Conservation (phyloP, 805 yeast genomes). For the Kazachstania kunashirensis region DNA sequence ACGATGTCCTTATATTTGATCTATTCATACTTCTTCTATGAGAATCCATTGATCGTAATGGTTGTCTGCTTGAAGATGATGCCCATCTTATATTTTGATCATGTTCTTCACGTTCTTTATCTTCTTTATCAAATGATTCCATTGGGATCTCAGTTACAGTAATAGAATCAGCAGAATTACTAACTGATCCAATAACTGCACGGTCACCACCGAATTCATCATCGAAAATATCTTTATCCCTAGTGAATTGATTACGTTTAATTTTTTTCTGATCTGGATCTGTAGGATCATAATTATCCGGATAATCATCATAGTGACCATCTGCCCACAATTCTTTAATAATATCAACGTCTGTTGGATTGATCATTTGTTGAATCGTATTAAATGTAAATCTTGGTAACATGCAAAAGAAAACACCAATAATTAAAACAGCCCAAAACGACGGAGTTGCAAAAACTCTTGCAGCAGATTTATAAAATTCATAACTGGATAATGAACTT, state of each 20-base stretch:
- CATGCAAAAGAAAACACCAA: constrained; percentile 54
- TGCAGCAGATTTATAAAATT: constrained; percentile 62
- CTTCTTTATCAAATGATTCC: constrained; percentile 19
- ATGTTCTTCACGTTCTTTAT: constrained; percentile 2
- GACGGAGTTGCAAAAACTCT: constrained; percentile 50
- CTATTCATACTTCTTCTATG: constrained; percentile 7
- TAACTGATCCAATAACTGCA: not conserved
- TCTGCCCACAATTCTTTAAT: constrained; percentile 57
- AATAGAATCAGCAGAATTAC: constrained; percentile 17
- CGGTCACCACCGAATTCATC: not conserved
- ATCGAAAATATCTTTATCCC: not conserved
- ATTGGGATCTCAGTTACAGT: constrained; percentile 34
- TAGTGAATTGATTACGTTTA: not conserved
- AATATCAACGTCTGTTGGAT: constrained; percentile 66
- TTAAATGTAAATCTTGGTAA: constrained; percentile 62
- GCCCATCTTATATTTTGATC: constrained; percentile 8
- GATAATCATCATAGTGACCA: constrained; percentile 62
- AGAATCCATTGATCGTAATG: not conserved
- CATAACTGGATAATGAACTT: constrained; percentile 41
- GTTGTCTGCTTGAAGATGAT: constrained; percentile 9
- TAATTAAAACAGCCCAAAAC: constrained; percentile 59
- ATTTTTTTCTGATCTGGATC: constrained; percentile 57
- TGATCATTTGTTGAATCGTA: constrained; percentile 38
- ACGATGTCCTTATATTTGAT: constrained; percentile 25
- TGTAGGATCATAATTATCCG: constrained; percentile 66